Percentiles rank a stretch among this genome's conserved stretches.
Evolutionary conservation across 192 early-diverging fungal genomes (phyloP).

Genomic region (Coemansia sp.): DNA sequence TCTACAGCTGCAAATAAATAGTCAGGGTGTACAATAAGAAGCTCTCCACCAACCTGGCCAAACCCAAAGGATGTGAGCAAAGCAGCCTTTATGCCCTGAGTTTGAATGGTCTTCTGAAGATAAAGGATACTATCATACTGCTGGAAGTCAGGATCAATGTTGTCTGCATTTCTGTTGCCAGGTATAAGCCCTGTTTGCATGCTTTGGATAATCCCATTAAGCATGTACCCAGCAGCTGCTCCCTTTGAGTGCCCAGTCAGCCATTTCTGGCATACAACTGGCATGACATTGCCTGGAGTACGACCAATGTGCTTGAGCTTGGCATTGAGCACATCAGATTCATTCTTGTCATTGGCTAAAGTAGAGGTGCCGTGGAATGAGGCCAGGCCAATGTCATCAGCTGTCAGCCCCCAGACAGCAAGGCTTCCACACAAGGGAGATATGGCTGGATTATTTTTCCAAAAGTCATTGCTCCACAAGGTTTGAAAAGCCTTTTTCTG

Average conservation of each 20-base stretch:
- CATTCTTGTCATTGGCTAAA: conserved; percentile 93
- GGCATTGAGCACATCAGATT: conserved; percentile 81
- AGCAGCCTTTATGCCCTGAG: conserved; percentile 64
- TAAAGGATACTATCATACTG: conserved; percentile 80
- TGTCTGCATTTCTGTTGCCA: conserved; percentile 79
- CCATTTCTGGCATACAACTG: conserved; percentile 87
- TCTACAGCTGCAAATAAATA: conserved; percentile 55
- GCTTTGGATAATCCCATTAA: conserved; percentile 83
- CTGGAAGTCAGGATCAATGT: conserved; percentile 57
- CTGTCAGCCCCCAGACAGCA: conserved; percentile 76
- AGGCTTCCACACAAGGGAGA: conserved; percentile 83
- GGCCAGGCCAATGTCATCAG: conserved; percentile 83
- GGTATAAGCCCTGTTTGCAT: conserved; percentile 83
- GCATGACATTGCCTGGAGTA: conserved; percentile 76
- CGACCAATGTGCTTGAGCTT: conserved; percentile 86
- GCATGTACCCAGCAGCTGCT: conserved; percentile 90
- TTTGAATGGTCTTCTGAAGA: conserved; percentile 67
- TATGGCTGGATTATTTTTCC: conserved; percentile 67
- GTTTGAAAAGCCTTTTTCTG: conserved; percentile 68
- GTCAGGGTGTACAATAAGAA: conserved; percentile 66
- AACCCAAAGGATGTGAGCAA: conserved; percentile 72
- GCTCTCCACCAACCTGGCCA: conserved; percentile 67
- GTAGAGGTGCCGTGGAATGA: conserved; percentile 97
- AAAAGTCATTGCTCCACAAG: conserved; percentile 82
- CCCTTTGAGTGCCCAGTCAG: conserved; percentile 90